Evolutionary conservation across 805 yeast species (phyloP).

Genomic region (Saitoella complicata): DNA sequence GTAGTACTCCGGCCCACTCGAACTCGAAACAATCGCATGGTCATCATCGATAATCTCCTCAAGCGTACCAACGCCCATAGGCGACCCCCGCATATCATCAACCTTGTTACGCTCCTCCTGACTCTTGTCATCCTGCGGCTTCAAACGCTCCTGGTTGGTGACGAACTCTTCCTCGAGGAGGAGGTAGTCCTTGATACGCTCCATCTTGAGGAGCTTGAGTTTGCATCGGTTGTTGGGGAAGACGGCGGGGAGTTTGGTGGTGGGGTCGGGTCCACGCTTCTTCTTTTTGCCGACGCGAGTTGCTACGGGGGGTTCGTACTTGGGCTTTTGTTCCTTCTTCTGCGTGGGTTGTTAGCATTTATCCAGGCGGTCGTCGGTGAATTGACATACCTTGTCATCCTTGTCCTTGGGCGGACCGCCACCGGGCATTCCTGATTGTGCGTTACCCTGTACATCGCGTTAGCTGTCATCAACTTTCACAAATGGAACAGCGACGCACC

Average conservation of each 20-base stretch:
- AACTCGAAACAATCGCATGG: conserved; percentile 92
- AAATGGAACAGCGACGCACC: no score
- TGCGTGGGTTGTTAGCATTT: not conserved
- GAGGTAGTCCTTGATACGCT: conserved; percentile 90
- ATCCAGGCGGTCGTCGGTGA: not conserved
- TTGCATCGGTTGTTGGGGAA: conserved; percentile 89
- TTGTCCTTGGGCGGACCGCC: no score
- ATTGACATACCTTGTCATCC: conserved; percentile 13
- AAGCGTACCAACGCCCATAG: conserved; percentile 88
- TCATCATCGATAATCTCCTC: conserved; percentile 97
- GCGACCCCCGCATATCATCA: conserved; percentile 90
- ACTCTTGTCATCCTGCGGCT: conserved; percentile 91
- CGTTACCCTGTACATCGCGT: no score
- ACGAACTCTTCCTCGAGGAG: conserved; percentile 86
- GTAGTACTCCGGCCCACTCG: conserved; percentile 94
- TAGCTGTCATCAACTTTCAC: no score
- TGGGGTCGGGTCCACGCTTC: conserved; percentile 76
- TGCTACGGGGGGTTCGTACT: conserved; percentile 97
- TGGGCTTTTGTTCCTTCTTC: conserved; percentile 50
- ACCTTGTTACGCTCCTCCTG: conserved; percentile 91
- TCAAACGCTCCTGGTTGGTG: conserved; percentile 81
- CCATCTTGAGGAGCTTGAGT: conserved; percentile 76
- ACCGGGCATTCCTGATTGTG: no score
- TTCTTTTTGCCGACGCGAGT: conserved; percentile 77
- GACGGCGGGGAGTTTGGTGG: conserved; percentile 73